These are phyloP conservation scores for Rhizopogon salebrosus DNA, from an alignment of 768 basidiomycete genomes.

Conservation along the genomic window DNA sequence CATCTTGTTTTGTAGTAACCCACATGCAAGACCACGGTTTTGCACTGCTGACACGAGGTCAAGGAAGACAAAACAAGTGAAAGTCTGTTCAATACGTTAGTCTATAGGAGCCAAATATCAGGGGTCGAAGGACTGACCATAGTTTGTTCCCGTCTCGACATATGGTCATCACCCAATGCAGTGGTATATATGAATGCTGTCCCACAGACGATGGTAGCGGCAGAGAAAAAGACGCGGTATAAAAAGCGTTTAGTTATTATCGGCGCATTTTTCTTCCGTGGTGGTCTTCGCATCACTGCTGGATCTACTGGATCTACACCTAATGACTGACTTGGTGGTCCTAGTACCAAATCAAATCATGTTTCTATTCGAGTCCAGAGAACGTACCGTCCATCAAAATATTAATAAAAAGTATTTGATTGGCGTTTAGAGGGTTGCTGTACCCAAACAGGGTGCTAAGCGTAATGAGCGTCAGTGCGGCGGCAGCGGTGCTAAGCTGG, in stretches of 20 bases:
- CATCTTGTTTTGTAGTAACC: slow-evolving; percentile 83
- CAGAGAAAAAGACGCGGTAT: slow-evolving; percentile 85
- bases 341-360: slow-evolving; percentile 30
- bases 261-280: slow-evolving; percentile 87
- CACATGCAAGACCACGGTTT: slow-evolving; percentile 87
- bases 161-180: slow-evolving; percentile 76
- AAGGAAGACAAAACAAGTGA: slow-evolving; percentile 94
- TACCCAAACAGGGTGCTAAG: slow-evolving; percentile 87
- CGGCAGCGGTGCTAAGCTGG: slow-evolving; percentile 96
- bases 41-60: slow-evolving; percentile 94
- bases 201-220: slow-evolving; percentile 85
- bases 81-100: slow-evolving; percentile 58
- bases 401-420: slow-evolving; percentile 99
- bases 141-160: slow-evolving; percentile 88
- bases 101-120: background rate
- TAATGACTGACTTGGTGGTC: slow-evolving; percentile 90
- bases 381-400: slow-evolving; percentile 92
- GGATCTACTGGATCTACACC: slow-evolving; percentile 96
- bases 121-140: slow-evolving; percentile 58
- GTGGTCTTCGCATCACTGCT: slow-evolving; percentile 87
- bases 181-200: slow-evolving; percentile 84
- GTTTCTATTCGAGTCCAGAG: background rate
- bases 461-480: slow-evolving; percentile 92
- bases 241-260: slow-evolving; percentile 76
- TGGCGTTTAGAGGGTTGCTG: slow-evolving; percentile 91